Evolutionary conservation across 139 green algal species (phyloP), one percentile per base, ranked within the genome.

Genomic region (Desmodesmus armatus): DNA sequence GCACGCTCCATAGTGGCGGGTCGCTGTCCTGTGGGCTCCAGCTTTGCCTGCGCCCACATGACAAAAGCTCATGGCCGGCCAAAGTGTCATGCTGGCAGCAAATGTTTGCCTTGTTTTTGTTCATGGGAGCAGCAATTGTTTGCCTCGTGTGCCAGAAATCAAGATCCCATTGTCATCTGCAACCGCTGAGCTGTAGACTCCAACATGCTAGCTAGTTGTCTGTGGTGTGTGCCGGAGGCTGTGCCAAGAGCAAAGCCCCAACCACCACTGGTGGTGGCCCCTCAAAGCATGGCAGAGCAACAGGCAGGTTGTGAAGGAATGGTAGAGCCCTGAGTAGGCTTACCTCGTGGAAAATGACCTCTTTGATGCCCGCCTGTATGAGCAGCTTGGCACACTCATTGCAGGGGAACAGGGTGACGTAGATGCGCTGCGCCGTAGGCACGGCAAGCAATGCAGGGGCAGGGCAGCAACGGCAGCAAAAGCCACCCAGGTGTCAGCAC

Each of bases 381-480:
- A 99, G 94, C 53, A 99, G 92, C 92, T 99, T 99, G 73, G 97
- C 95, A 90, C 97, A 99, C 90, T 99, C 97, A 82, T 99, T 99
- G 95, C 97, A 99, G 3, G 97, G 97, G 78, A 98, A 99, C 92
- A 99, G 97, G 31, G 97, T 99, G 27, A 99, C 97, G 85, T 98
- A 99, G 15, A 99, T 91, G 17, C 84, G 92, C 94, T 97, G 91
- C 87, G 74, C 41, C 31, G 70, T 17, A 37, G 71, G 1, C 31
- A 37, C n/a, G 44, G 63, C 21, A 79, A 79, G 27, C 37, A 17
- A 17, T 29, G 49, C 0, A 67, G 58, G 58, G 21, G 58, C 31
- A 13, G 35, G 25, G 49, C 35, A 76, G 27, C 67, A 27, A 76
- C 7, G 6, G 7, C 23, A 44, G 23, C n/a, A 76, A 25, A 75